These are phyloP conservation scores for Phaeophleospora eucalypticola DNA, from an alignment of 2,329 filamentous ascomycete genomes.

Conservation along the genomic window DNA sequence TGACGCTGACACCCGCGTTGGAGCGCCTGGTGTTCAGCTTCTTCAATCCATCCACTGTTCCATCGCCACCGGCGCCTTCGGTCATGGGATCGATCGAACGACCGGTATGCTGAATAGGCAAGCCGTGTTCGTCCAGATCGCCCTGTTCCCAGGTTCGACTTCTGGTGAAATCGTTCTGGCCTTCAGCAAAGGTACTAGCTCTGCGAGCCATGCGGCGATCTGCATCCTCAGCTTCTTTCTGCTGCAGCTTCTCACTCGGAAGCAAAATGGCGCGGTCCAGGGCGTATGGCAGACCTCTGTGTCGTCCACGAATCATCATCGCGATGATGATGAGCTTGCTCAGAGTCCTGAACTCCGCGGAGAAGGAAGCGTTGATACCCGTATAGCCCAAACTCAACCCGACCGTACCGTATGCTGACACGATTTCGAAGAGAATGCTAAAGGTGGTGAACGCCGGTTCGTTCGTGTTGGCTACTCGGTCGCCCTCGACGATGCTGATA, in stretches of 20 bases:
- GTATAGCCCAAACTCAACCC: slow-evolving; percentile 84
- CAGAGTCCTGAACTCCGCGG: slow-evolving; percentile 70
- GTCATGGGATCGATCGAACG: slow-evolving; percentile 12
- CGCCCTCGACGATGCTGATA: slow-evolving; percentile 81
- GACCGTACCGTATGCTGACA: slow-evolving; percentile 91
- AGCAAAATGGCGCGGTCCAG: slow-evolving; percentile 67
- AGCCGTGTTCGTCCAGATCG: slow-evolving; percentile 27
- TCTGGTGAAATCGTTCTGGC: slow-evolving; percentile 8
- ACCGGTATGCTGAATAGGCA: slow-evolving; percentile 23
- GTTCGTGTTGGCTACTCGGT: slow-evolving; percentile 59
- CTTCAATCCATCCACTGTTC: slow-evolving; percentile 8
- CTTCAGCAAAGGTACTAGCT: slow-evolving; percentile 24
- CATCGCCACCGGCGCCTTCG: slow-evolving; percentile 16
- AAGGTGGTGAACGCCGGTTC: slow-evolving; percentile 51
- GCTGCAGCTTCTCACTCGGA: slow-evolving; percentile 60
- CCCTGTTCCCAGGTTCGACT: slow-evolving; percentile 23
- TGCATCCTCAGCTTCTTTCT: slow-evolving; percentile 50
- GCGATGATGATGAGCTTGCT: slow-evolving; percentile 63
- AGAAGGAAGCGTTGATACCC: slow-evolving; percentile 72
- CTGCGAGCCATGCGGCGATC: slow-evolving; percentile 31
- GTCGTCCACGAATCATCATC: slow-evolving; percentile 62
- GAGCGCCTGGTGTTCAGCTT: slow-evolving; percentile 15
- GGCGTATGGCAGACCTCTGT: slow-evolving; percentile 63
- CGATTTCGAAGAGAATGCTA: slow-evolving; percentile 71
- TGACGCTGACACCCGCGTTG: slow-evolving; percentile 1